Base-by-base conservation (phyloP, 2,329 filamentous ascomycete genomes). In the Didymella segeticola region DNA sequence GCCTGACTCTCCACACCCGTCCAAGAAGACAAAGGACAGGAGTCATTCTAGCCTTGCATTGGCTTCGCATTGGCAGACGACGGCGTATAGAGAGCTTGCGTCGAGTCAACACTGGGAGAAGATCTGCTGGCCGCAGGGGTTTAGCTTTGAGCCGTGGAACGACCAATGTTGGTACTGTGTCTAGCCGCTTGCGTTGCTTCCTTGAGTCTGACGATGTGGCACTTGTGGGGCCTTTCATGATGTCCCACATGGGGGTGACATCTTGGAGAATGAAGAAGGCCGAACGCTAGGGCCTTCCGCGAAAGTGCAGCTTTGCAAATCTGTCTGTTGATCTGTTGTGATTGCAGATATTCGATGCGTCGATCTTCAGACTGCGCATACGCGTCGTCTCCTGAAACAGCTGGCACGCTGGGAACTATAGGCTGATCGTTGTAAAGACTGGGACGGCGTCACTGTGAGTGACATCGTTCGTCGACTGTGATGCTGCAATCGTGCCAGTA, bases 181-280 rank as follows among this genome's bases (percentile, higher is more conserved):
- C 26, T 4, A 38, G 15, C 31, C 43, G 26, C 38, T 27, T 10
- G 12, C 12, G 50, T 29, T 23, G 20, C 41, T 14, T 31, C 31
- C 43, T 31, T 30, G 7, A 31, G 43, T 48, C 43, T 45, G 38
- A 48, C 33, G 38, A 48, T 53, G 51, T 48, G 43, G 50, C 43
- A 38, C 50, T 33, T 14, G 26, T 43, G 46, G 38, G 38, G 20
- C 30, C 14, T 29, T 14, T 26, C 38, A 33, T 17, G 33, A 23
- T 27, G 51, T 53, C 39, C 51, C 43, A 53, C 49, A 47, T 47
- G 49, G 19, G 39, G 45, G 31, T 22, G 36, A 12, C 12, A 19
- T n/a, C n/a, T 17, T 34, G 37, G 12, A 25, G 29, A 8, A n/a
- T n/a, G 10, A 19, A 36, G 33, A 36, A 5, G 17, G 19, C 7